Evolutionary conservation across 257 asterid genomes (phyloP).

Genomic region (Leptodermis oblonga): DNA sequence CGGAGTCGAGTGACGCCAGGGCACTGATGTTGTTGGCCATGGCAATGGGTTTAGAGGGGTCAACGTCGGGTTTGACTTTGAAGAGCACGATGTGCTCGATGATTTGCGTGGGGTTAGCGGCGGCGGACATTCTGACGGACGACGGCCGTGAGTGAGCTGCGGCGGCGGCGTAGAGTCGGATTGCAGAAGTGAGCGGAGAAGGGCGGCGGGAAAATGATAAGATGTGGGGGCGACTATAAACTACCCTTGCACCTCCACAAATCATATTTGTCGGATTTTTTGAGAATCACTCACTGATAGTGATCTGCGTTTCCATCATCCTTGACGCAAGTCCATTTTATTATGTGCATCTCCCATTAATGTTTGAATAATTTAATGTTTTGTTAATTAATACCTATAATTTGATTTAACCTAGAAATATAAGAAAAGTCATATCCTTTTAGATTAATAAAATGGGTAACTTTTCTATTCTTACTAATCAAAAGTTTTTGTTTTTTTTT

Average conservation of each 20-base stretch:
- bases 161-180: conserved; percentile 10
- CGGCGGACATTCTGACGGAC: conserved; percentile 22
- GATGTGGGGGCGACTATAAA: conserved; percentile 25
- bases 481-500: too few species aligned
- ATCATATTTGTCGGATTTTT: conserved; percentile 14
- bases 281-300: not conserved
- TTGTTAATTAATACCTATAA: too few species aligned
- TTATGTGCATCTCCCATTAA: too few species aligned
- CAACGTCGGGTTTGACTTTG: conserved; percentile 55
- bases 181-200: conserved; percentile 19
- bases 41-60: conserved; percentile 50
- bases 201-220: conserved; percentile 22
- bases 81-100: conserved; percentile 84
- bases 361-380: too few species aligned
- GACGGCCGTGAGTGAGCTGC: conserved; percentile 12
- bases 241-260: conserved; percentile 15
- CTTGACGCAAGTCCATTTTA: too few species aligned
- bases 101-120: conserved; percentile 33
- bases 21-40: conserved; percentile 66
- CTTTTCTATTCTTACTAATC: too few species aligned
- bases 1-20: conserved; percentile 58
- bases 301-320: not conserved
- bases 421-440: too few species aligned
- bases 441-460: too few species aligned
- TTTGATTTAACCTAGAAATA: too few species aligned